Evolutionary conservation across 2,329 filamentous ascomycete species (phyloP).

Genomic region (Pseudocercospora fuligena): DNA sequence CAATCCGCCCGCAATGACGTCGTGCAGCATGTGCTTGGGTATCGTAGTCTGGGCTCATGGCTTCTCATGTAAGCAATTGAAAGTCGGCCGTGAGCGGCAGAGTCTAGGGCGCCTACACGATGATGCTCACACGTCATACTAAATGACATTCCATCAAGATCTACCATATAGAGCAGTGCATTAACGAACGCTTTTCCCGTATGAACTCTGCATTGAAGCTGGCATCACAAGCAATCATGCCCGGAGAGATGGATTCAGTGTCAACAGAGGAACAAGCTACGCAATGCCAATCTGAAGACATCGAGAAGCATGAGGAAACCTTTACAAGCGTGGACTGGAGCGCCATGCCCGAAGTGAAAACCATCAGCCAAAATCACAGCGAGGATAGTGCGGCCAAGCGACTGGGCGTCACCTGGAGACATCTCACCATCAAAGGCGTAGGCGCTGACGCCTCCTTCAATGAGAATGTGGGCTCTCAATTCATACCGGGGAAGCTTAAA

Average conservation of each 20-base stretch:
- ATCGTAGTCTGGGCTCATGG: not conserved
- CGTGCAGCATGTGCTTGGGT: not conserved
- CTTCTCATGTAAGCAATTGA: not conserved
- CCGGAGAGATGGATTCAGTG: not conserved
- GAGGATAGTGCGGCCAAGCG: slow-evolving; percentile 41
- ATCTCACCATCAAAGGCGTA: slow-evolving; percentile 67
- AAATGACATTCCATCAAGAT: too few species aligned
- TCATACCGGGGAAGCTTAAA: slow-evolving; percentile 42
- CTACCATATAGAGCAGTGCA: not conserved
- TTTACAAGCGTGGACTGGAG: not conserved
- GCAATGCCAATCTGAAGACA: not conserved
- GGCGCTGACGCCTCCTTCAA: slow-evolving; percentile 67
- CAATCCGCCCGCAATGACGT: not conserved
- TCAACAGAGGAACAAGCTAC: not conserved
- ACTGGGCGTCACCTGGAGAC: slow-evolving; percentile 68
- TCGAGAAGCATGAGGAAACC: not conserved
- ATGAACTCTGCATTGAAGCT: too few species aligned
- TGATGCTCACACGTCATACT: too few species aligned
- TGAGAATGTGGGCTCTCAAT: slow-evolving; percentile 60
- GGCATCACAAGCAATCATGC: too few species aligned
- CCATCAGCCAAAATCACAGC: not conserved
- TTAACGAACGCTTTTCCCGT: not conserved
- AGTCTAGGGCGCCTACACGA: too few species aligned
- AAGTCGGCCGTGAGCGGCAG: not conserved
- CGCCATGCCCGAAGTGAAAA: not conserved